Base-by-base conservation (phyloP, 2,329 filamentous ascomycete species). In the Myriosclerotinia scirpicola region DNA sequence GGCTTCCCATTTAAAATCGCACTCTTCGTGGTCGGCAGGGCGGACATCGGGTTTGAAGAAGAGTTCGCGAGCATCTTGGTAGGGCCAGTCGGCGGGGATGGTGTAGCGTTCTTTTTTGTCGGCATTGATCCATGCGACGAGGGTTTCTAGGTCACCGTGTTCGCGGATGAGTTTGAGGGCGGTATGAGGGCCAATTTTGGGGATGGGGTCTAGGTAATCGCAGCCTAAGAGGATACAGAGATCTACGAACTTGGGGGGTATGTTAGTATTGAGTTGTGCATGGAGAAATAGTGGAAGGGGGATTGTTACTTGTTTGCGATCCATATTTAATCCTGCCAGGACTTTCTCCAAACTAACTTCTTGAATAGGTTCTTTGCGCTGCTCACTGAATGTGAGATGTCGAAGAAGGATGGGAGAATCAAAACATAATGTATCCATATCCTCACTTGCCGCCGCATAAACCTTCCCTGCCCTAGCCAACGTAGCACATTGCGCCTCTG, bases 381-480 rank as follows among this genome's bases (percentile, higher is more conserved):
- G 93, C 82, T 99, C 95, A 76, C 92, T 96, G 78, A 97, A 98
- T 2, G 95, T 99, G 70, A 99, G 85, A 79, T 99, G 93, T 60
- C 95, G 86, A 70, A 99, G 81, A 56, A 99, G 81, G 67, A 99
- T 93, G 0, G 95, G 95, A 62, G 93, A 85, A 75, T 97, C 88
- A 79, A 99, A 99, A 75, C 94, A 98, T 65, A 99, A 82, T 0
- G 95, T 99, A 76, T 99, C 95, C 95, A 99, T 99, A 80, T 99
- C 95, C 80, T 99, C 95, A 71, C 91, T 96, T 3, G 95, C 95
- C 26, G 95, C 95, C 4, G 93, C 95, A 77, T 96, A 99, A 62
- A 99, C 95, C 80, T 98, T 98, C 48, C 93, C 94, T 6, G 91
- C 93, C 69, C 90, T 84, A 0, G 95, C 95, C 69, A 99, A 83